These are phyloP conservation scores for Hyparrhenia diplandra DNA, from an alignment of 176 grass and related monocot genomes.

Conservation along the genomic window DNA sequence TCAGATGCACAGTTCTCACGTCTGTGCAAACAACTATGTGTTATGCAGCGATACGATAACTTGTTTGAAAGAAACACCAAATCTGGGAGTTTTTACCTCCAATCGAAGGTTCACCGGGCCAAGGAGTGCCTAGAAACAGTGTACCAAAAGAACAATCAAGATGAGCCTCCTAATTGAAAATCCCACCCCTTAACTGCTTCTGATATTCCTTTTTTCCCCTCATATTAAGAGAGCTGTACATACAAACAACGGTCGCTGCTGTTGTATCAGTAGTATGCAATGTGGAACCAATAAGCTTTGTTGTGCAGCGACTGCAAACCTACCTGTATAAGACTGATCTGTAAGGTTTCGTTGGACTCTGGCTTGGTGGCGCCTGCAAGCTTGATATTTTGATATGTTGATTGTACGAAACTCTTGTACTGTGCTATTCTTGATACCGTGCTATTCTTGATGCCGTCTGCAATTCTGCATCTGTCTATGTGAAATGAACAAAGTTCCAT, in stretches of 20 bases:
- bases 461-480: no score
- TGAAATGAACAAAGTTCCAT: neutral
- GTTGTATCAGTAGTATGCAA: constrained; percentile 29
- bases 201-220: constrained; percentile 19
- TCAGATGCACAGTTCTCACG: neutral
- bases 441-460: neutral
- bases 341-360: neutral
- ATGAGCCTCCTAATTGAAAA: constrained; percentile 27
- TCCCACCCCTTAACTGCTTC: neutral
- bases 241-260: constrained; percentile 18
- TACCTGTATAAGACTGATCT: neutral
- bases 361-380: neutral
- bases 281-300: constrained; percentile 2
- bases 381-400: neutral
- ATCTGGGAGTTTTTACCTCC: constrained; percentile 86
- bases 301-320: neutral
- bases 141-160: constrained; percentile 59
- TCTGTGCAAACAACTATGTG: neutral
- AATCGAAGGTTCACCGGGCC: constrained; percentile 89
- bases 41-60: constrained; percentile 59
- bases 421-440: neutral
- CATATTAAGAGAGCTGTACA: constrained; percentile 32
- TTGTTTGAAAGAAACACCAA: constrained; percentile 87
- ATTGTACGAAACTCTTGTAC: neutral
- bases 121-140: constrained; percentile 85